Percentiles rank a stretch among this genome's conserved stretches.
Conservation (phyloP, 495 filamentous ascomycete species). For the Penicillium angulare region DNA sequence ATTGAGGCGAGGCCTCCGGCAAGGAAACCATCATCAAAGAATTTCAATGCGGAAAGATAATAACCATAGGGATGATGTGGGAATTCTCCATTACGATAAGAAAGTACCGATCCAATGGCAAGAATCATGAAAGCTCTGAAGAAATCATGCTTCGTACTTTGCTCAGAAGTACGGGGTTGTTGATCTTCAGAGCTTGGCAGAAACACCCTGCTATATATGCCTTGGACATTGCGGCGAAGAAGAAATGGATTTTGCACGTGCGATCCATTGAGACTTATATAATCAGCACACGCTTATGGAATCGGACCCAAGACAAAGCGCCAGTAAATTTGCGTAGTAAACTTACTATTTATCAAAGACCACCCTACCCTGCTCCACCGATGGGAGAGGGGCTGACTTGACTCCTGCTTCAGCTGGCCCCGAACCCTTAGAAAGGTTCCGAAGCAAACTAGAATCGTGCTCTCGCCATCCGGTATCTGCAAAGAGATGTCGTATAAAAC, state of each 20-base stretch:
- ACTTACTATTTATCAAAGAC: conserved; percentile 30
- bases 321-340: background rate
- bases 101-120: conserved; percentile 23
- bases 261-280: conserved; percentile 19
- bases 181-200: background rate
- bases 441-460: conserved; percentile 22
- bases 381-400: conserved; percentile 17
- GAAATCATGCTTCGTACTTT: conserved; percentile 12
- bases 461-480: conserved; percentile 25
- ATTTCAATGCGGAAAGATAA: conserved; percentile 26
- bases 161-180: background rate
- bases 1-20: conserved; percentile 25
- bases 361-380: conserved; percentile 8
- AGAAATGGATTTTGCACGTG: conserved; percentile 29
- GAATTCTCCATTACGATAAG: conserved; percentile 17
- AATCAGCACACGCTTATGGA: too few species aligned
- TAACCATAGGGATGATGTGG: conserved; percentile 29
- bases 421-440: conserved; percentile 17
- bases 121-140: conserved; percentile 30
- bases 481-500: conserved; percentile 28
- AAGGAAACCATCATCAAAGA: conserved; percentile 15
- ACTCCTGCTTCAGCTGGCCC: conserved; percentile 16
- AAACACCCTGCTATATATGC: conserved; percentile 11
- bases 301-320: background rate
- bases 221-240: conserved; percentile 20